These are phyloP conservation scores for Funneliformis mosseae DNA, from an alignment of 192 early-diverging fungal species.

Conservation along the genomic window DNA sequence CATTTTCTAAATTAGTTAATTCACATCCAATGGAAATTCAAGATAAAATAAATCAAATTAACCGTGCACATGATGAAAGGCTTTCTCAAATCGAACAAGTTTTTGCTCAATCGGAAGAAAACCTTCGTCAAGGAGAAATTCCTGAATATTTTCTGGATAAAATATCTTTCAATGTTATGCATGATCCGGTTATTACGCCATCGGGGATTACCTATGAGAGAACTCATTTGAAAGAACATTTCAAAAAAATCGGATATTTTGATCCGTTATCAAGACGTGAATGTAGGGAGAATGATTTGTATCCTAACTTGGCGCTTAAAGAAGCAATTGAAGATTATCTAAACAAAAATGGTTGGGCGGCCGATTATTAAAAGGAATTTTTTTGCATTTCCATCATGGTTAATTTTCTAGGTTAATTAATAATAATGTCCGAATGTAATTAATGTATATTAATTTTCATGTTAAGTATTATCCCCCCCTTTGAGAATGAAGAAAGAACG, in stretches of 20 bases:
- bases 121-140: conserved; percentile 42
- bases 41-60: conserved; percentile 11
- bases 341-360: conserved; percentile 64
- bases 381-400: too few species aligned
- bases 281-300: conserved; percentile 65
- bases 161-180: conserved; percentile 84
- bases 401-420: too few species aligned
- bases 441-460: too few species aligned
- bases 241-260: conserved; percentile 78
- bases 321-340: conserved; percentile 67
- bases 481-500: too few species aligned
- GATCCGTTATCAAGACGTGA: conserved; percentile 76
- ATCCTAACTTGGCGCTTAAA: conserved; percentile 77
- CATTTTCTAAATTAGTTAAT: conserved; percentile 16
- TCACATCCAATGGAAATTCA: not conserved
- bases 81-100: conserved; percentile 46
- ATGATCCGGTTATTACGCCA: conserved; percentile 69
- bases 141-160: conserved; percentile 68
- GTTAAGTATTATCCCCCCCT: too few species aligned
- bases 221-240: conserved; percentile 70
- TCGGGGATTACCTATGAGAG: conserved; percentile 78
- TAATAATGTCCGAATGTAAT: too few species aligned
- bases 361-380: conserved; percentile 43
- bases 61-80: conserved; percentile 45
- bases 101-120: conserved; percentile 56